Conservation (phyloP, 805 yeast species). For the Schwanniomyces yamadae region DNA sequence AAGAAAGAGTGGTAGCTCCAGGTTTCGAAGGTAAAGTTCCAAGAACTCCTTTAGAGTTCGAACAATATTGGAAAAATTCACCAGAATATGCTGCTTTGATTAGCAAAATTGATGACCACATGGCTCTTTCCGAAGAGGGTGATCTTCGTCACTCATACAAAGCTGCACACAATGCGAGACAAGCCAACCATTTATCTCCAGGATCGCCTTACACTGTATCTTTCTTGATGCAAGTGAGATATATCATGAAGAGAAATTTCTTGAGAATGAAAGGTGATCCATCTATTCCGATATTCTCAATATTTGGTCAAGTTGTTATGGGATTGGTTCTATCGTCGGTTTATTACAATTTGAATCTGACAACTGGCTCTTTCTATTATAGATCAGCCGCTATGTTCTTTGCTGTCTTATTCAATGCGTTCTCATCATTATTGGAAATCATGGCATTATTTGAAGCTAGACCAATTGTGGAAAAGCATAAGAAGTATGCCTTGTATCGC, state of each 20-base stretch:
- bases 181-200: conserved; percentile 46
- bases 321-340: conserved; percentile 62
- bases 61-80: conserved; percentile 57
- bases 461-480: conserved; percentile 69
- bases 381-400: conserved; percentile 66
- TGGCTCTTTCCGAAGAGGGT: conserved; percentile 30
- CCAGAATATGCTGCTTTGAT: conserved; percentile 45
- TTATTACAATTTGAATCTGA: conserved; percentile 49
- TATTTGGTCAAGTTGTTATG: conserved; percentile 54
- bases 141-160: conserved; percentile 31
- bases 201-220: conserved; percentile 45
- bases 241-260: conserved; percentile 54
- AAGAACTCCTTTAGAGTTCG: conserved; percentile 55
- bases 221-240: conserved; percentile 49
- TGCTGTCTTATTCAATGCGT: conserved; percentile 59
- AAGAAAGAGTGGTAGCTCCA: conserved; percentile 49
- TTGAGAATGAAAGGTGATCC: conserved; percentile 57
- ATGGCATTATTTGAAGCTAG: conserved; percentile 58
- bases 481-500: conserved; percentile 66
- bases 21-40: conserved; percentile 57
- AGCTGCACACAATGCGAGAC: conserved; percentile 51
- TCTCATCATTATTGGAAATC: conserved; percentile 60
- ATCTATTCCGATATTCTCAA: conserved; percentile 50
- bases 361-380: conserved; percentile 56
- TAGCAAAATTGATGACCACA: conserved; percentile 42